These are phyloP conservation scores for Rubia tinctorum DNA, from an alignment of 305 asterid species.

Conservation along the genomic window DNA sequence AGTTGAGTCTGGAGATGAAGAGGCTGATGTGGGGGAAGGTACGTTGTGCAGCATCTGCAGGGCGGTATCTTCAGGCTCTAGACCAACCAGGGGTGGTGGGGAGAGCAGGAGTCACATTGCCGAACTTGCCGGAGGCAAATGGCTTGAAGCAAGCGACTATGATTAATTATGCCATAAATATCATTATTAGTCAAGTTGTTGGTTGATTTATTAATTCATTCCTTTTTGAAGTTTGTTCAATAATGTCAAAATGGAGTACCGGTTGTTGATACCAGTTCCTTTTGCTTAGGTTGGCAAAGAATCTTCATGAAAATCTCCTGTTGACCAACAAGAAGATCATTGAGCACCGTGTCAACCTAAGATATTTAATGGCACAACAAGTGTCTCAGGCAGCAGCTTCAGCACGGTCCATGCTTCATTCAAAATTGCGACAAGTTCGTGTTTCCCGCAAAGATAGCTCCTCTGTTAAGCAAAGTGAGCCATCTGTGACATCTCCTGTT, in stretches of 20 bases:
- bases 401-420: constrained; percentile 83
- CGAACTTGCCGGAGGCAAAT: too few species aligned
- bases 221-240: not conserved
- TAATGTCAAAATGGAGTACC: not conserved
- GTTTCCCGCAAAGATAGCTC: constrained; percentile 20
- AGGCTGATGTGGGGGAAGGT: too few species aligned
- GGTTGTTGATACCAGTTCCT: not conserved
- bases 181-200: not conserved
- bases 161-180: not conserved
- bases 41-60: too few species aligned
- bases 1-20: too few species aligned
- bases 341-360: constrained; percentile 51
- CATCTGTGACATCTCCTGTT: constrained; percentile 7
- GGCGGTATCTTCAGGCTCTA: too few species aligned
- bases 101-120: too few species aligned
- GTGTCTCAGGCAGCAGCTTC: constrained; percentile 60
- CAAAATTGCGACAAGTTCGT: constrained; percentile 60
- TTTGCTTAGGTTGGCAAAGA: constrained; percentile 56
- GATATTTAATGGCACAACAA: constrained; percentile 59
- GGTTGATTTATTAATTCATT: not conserved
- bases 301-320: constrained; percentile 56
- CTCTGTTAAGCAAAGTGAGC: constrained; percentile 7
- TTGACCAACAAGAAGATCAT: constrained; percentile 45
- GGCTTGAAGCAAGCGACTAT: too few species aligned
- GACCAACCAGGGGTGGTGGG: too few species aligned